Conservation (phyloP, 257 asterid species). For the Gynochthodes officinalis region DNA sequence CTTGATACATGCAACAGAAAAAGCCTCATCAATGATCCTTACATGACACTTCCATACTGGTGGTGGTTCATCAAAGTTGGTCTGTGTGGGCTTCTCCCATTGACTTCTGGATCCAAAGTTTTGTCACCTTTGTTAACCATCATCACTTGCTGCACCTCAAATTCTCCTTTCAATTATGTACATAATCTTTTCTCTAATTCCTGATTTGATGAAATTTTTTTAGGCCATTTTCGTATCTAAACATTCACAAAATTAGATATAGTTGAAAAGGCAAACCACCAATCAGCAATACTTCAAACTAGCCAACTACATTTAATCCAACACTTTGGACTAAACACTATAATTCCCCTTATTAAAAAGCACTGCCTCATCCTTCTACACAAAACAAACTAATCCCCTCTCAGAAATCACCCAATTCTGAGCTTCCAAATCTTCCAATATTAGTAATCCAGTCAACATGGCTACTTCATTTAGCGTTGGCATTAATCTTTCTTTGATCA, state of each 20-base stretch:
- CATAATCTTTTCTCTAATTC: background rate
- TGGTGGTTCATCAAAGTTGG: too few species aligned
- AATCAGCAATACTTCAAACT: background rate
- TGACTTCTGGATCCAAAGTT: too few species aligned
- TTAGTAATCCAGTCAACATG: background rate
- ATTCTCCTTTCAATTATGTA: too few species aligned
- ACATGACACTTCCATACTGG: too few species aligned
- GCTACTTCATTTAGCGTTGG: background rate
- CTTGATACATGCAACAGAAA: too few species aligned
- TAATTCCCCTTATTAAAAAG: background rate
- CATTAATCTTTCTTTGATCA: background rate
- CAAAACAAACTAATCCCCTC: background rate
- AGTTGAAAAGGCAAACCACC: background rate
- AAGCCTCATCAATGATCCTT: too few species aligned
- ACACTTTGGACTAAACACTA: background rate
- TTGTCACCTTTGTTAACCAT: too few species aligned
- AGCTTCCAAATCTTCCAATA: background rate
- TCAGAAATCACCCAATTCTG: background rate
- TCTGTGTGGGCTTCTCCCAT: too few species aligned
- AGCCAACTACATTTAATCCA: conserved; percentile 4
- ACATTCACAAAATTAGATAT: background rate
- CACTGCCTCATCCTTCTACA: background rate
- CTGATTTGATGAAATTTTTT: background rate
- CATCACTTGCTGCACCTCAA: too few species aligned
- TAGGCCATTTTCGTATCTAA: background rate